Conservation (phyloP, 805 yeast genomes). For the Lipomyces oligophaga region DNA sequence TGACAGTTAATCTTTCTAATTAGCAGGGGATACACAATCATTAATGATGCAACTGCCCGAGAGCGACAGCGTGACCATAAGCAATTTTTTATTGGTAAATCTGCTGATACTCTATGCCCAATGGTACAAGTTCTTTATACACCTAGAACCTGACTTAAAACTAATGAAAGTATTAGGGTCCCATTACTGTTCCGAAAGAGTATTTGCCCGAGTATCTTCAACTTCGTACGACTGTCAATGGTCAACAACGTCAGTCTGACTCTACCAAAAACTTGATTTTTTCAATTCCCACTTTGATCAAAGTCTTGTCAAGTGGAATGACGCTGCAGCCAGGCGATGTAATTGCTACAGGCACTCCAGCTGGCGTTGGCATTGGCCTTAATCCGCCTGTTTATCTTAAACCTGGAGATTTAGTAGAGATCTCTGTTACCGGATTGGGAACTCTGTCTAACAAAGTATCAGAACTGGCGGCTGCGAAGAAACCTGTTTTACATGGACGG, state of each 20-base stretch:
- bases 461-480: not conserved
- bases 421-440: conserved; percentile 29
- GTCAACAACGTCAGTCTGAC: conserved; percentile 46
- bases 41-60: conserved; percentile 54
- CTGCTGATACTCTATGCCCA: conserved; percentile 19
- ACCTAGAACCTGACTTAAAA: not conserved
- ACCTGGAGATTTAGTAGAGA: conserved; percentile 45
- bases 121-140: conserved; percentile 6
- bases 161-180: too few species aligned
- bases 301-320: conserved; percentile 49
- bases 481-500: not conserved
- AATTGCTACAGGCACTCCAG: conserved; percentile 55
- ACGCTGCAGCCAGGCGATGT: conserved; percentile 52
- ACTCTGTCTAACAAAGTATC: conserved; percentile 12
- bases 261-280: conserved; percentile 49
- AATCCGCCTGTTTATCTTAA: conserved; percentile 43
- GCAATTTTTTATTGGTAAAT: conserved; percentile 21
- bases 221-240: conserved; percentile 46
- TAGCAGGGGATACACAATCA: conserved; percentile 46
- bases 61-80: conserved; percentile 32
- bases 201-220: conserved; percentile 36
- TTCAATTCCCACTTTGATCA: conserved; percentile 41
- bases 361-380: conserved; percentile 51
- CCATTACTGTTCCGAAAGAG: conserved; percentile 20
- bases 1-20: not conserved